Evolutionary conservation across 208 protist genomes (phyloP), one percentile per base, ranked within the genome.

Genomic region (Lotmaria passim): DNA sequence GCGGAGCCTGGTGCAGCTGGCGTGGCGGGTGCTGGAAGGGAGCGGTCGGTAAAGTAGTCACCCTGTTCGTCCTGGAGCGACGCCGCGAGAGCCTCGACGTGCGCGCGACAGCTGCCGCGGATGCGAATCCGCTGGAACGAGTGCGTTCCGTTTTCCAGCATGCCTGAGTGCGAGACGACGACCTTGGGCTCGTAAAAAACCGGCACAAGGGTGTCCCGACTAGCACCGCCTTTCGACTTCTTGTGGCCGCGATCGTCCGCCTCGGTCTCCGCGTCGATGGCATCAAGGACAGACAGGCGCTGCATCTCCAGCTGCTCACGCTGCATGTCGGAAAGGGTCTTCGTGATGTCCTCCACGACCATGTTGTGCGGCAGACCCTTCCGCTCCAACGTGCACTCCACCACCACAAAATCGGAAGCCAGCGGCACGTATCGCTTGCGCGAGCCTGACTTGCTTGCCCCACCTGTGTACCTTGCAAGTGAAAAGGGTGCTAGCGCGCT

Each of bases 111-210:
- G 77, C 87, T 93, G 4, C 90, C 90, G 44, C 90, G 87, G 78
- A 96, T 93, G 31, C 90, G 90, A 75, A 96, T 85, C 21, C 85
- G 85, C 64, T 96, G 90, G 60, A 89, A 95, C 38, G 85, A 83
- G 66, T 93, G 87, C 12, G 84, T 89, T n/a, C 86, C 82, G 24
- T 86, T 83, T 44, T 96, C 90, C 56, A 96, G 85, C 23, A 87
- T 73, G 19, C 90, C 90, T 0, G 90, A 86, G 47, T 96, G 87
- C 7, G 87, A 90, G 4, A 96, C 76, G n/a, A 86, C 75, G 8
- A 96, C 59, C 50, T 87, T 91, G 12, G 90, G 90, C n/a, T 89
- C 81, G 70, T 96, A 96, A 31, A 96, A 63, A 0, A 96, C 86
- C 0, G 90, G 87, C n/a, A 89, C 69, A 31, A 93, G 50, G n/a